phyloP scores from a whole-genome alignment of 202 grass and related monocot species.

The Saccharum hybrid region DNA sequence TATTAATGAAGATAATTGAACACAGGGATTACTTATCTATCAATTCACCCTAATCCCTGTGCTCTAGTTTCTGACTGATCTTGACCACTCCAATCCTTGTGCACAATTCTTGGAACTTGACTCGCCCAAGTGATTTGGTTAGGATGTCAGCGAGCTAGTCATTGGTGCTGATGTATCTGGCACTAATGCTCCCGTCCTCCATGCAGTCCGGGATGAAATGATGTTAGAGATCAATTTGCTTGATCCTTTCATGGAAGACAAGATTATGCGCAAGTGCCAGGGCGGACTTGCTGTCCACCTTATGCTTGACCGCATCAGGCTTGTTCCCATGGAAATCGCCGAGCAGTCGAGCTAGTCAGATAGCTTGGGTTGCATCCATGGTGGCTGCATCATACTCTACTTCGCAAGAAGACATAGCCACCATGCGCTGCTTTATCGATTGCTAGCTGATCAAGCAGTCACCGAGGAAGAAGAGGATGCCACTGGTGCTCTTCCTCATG shows the following conservation, averaged over 20 bases:
- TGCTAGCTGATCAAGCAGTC: not conserved
- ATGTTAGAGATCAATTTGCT: not conserved
- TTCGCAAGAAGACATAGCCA: not conserved
- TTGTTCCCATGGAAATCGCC: too few species aligned
- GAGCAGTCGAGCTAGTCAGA: too few species aligned
- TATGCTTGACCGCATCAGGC: not conserved
- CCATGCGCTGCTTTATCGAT: not conserved
- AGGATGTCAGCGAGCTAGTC: not conserved
- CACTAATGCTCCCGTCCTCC: not conserved
- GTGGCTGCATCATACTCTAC: not conserved
- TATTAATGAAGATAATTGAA: not conserved
- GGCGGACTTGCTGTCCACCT: not conserved
- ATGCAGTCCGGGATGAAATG: too few species aligned
- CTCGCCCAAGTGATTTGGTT: not conserved
- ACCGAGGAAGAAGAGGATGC: not conserved
- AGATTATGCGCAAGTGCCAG: not conserved
- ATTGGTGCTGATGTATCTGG: not conserved
- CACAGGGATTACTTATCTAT: not conserved
- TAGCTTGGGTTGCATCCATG: too few species aligned
- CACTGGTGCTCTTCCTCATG: not conserved
- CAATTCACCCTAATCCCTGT: not conserved
- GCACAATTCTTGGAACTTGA: not conserved
- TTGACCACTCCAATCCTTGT: not conserved
- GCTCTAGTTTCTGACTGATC: not conserved
- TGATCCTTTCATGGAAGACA: not conserved